phyloP scores from a whole-genome alignment of 2,329 filamentous ascomycete genomes.

The Penicillium sp. region DNA sequence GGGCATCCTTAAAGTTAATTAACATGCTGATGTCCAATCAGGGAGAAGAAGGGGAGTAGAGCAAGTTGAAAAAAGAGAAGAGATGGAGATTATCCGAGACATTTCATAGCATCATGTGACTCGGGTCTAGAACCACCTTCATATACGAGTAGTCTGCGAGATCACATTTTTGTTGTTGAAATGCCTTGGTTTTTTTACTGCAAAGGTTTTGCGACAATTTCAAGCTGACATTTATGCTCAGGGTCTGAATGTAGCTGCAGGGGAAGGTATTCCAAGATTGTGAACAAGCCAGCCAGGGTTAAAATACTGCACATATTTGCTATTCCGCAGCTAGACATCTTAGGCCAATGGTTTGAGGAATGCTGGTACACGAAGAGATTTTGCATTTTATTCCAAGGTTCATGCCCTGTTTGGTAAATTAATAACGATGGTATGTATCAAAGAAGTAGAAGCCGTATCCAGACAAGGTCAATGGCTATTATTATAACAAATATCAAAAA shows the following conservation, averaged over 20 bases:
- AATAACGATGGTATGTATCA: neutral
- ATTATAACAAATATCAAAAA: neutral
- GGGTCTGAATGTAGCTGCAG: no score
- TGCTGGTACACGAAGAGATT: no score
- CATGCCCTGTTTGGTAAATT: no score
- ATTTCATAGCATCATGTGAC: conserved; percentile 7
- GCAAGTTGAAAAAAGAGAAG: neutral
- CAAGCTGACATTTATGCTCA: no score
- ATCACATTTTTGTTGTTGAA: neutral
- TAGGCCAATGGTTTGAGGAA: no score
- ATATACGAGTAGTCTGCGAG: neutral
- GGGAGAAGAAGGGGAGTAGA: neutral
- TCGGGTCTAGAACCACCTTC: neutral
- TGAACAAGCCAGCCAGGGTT: no score
- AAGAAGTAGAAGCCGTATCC: neutral
- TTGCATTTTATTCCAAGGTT: no score
- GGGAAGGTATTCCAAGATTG: no score
- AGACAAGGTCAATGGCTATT: neutral
- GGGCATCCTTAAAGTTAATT: conserved; percentile 11
- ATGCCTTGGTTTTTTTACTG: no score
- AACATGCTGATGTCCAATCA: conserved; percentile 2
- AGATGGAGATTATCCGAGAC: neutral
- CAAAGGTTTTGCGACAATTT: no score
- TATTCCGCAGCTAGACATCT: no score
- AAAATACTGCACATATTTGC: no score